phyloP scores from a whole-genome alignment of 345 rosid species.

The Citrus australasica region DNA sequence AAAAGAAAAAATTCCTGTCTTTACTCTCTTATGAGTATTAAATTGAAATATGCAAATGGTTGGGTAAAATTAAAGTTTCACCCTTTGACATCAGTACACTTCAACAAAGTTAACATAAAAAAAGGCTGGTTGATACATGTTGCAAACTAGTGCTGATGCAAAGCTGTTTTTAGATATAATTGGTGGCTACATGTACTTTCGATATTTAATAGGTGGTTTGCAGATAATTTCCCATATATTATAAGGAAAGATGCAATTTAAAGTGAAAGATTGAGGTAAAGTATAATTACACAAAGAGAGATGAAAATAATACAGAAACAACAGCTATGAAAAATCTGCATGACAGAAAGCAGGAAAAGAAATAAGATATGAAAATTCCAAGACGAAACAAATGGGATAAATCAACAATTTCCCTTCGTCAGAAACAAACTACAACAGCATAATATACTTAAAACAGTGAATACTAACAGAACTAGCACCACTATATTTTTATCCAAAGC shows the following conservation, averaged over 20 bases:
- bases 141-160: too few relatives aligned
- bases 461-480: not conserved
- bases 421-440: not conserved
- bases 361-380: not conserved
- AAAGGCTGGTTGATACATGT: too few relatives aligned
- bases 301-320: not conserved
- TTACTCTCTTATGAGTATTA: too few relatives aligned
- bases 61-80: too few relatives aligned
- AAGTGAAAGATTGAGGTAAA: not conserved
- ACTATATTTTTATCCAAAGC: not conserved
- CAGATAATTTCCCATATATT: too few relatives aligned
- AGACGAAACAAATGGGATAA: not conserved
- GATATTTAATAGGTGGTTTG: too few relatives aligned
- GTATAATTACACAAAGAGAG: not conserved
- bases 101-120: too few relatives aligned
- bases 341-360: not conserved
- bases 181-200: too few relatives aligned
- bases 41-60: too few relatives aligned
- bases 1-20: too few relatives aligned
- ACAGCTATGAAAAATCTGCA: not conserved
- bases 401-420: not conserved
- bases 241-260: not conserved
- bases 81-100: too few relatives aligned
- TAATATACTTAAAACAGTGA: not conserved
- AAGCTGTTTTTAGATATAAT: too few relatives aligned